Evolutionary conservation across 225 moss, liverwort and hornwort genomes (phyloP).

Genomic region (Anthoceros angustus): DNA sequence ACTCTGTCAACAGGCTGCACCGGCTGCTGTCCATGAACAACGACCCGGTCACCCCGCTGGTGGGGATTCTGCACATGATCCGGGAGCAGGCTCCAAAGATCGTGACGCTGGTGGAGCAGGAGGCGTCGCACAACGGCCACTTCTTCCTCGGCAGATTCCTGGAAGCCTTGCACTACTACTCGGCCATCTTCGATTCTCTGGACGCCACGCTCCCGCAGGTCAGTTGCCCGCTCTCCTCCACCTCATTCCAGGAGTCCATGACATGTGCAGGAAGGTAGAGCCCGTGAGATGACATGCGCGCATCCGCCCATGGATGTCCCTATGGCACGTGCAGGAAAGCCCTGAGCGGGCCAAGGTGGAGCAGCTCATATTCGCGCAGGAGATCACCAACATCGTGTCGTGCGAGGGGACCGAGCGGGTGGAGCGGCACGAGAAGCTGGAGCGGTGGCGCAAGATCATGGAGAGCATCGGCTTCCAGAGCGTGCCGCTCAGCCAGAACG

Average conservation of each 20-base stretch:
- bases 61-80: slow-evolving; percentile 43
- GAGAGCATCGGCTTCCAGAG: slow-evolving; percentile 50
- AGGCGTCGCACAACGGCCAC: slow-evolving; percentile 47
- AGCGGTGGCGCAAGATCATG: slow-evolving; percentile 59
- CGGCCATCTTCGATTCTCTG: slow-evolving; percentile 56
- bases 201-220: slow-evolving; percentile 50
- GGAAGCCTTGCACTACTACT: slow-evolving; percentile 54
- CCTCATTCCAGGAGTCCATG: not conserved
- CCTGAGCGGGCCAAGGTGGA: slow-evolving; percentile 63
- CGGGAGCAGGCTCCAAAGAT: slow-evolving; percentile 47
- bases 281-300: not conserved
- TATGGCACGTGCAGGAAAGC: slow-evolving; percentile 12
- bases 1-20: slow-evolving; percentile 30
- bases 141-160: slow-evolving; percentile 46
- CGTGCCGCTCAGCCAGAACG: slow-evolving; percentile 19
- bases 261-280: not conserved
- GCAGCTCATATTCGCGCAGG: slow-evolving; percentile 62
- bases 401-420: slow-evolving; percentile 56
- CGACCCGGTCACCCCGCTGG: slow-evolving; percentile 39
- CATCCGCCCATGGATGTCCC: too few species aligned
- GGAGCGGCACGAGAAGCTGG: slow-evolving; percentile 60
- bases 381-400: slow-evolving; percentile 63
- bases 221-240: not conserved
- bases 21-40: slow-evolving; percentile 41
- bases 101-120: slow-evolving; percentile 58